A percentile compares a stretch with the other conserved stretches of the same genome.
These are phyloP conservation scores for Taxillus chinensis DNA, from an alignment of 164 flowering plant genomes.

Conservation along the genomic window DNA sequence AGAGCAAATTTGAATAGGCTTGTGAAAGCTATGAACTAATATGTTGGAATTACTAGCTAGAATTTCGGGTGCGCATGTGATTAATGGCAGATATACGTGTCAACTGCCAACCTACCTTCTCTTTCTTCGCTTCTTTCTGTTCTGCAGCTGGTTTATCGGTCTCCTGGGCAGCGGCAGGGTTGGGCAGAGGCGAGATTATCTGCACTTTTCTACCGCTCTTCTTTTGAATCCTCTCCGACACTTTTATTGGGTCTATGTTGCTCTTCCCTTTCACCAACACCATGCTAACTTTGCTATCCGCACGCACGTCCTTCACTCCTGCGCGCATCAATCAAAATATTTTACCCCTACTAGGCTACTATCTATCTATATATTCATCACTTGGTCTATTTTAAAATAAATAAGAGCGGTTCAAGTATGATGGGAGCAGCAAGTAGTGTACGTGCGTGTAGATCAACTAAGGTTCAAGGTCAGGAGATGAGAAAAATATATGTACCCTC, in stretches of 20 bases:
- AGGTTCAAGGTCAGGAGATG: background rate
- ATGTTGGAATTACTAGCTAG: no score
- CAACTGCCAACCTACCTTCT: conserved; percentile 33
- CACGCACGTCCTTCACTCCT: conserved; percentile 80
- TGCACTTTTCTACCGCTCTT: conserved; percentile 72
- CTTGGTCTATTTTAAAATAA: no score
- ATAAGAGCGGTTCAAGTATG: no score
- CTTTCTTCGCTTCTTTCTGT: conserved; percentile 26
- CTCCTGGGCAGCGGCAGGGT: conserved; percentile 44
- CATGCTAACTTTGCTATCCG: conserved; percentile 57
- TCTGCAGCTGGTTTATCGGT: conserved; percentile 26
- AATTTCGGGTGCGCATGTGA: no score
- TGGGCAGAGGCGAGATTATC: conserved; percentile 71
- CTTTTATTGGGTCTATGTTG: conserved; percentile 62
- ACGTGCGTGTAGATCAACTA: no score
- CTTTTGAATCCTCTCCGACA: conserved; percentile 65
- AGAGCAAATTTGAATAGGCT: no score
- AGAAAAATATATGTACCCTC: background rate
- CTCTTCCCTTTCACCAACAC: conserved; percentile 76
- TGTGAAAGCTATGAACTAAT: no score
- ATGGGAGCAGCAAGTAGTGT: no score
- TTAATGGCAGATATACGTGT: no score
- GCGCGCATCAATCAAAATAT: background rate
- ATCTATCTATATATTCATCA: background rate
- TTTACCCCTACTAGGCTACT: background rate